phyloP scores from a whole-genome alignment of 2,329 filamentous ascomycete species.

The Simplicillium sp. region DNA sequence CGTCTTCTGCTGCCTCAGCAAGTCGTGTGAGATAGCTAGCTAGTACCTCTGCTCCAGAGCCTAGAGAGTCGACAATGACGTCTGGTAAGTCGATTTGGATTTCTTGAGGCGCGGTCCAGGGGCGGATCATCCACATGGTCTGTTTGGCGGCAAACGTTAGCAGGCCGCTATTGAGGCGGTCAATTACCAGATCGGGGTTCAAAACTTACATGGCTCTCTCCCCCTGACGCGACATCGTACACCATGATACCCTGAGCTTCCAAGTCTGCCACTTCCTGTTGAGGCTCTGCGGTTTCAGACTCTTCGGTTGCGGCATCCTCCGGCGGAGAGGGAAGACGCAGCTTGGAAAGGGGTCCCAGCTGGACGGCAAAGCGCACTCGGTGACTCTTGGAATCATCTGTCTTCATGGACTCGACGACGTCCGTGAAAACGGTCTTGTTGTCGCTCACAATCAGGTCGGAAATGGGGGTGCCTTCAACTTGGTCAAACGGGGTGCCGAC shows the following conservation, averaged over 20 bases:
- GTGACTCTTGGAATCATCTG: slow-evolving; percentile 86
- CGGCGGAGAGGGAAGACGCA: slow-evolving; percentile 37
- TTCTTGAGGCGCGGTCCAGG: slow-evolving; percentile 78
- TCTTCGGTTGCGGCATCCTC: slow-evolving; percentile 27
- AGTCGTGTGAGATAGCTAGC: slow-evolving; percentile 87
- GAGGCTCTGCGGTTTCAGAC: slow-evolving; percentile 26
- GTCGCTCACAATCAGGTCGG: slow-evolving; percentile 68
- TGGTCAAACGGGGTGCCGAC: slow-evolving; percentile 69
- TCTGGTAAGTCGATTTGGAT: slow-evolving; percentile 91
- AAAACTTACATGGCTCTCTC: slow-evolving; percentile 75
- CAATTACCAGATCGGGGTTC: neutral
- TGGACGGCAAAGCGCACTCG: slow-evolving; percentile 73
- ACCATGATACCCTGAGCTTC: slow-evolving; percentile 99
- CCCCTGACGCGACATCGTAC: slow-evolving; percentile 78
- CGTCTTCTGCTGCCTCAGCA: slow-evolving; percentile 72
- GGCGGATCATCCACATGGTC: slow-evolving; percentile 99
- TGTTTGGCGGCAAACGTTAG: slow-evolving; percentile 29
- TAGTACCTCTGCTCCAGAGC: slow-evolving; percentile 87
- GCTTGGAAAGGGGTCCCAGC: slow-evolving; percentile 59
- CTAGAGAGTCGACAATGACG: slow-evolving; percentile 84
- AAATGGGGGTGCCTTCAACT: slow-evolving; percentile 67
- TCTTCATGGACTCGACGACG: slow-evolving; percentile 78
- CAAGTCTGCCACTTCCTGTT: slow-evolving; percentile 56
- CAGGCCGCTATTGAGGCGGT: slow-evolving; percentile 3
- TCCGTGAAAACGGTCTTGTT: slow-evolving; percentile 75